Evolutionary conservation across 805 yeast genomes (phyloP).

Genomic region (Jamesozyma piceae): DNA sequence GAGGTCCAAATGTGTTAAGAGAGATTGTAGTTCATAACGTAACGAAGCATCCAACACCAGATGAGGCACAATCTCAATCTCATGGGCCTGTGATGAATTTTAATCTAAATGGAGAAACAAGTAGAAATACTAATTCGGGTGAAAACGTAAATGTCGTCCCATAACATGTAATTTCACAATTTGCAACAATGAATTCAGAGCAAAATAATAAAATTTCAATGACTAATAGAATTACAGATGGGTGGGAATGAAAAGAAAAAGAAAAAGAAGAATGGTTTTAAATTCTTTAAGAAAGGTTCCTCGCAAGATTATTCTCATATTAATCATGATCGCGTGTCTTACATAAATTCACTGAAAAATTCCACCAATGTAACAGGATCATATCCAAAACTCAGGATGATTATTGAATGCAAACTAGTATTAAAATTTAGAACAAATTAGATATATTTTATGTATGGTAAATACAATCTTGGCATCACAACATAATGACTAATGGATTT

Average conservation of each 20-base stretch:
- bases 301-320: no score
- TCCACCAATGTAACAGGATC: no score
- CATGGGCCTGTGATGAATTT: neutral
- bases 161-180: conserved; percentile 3
- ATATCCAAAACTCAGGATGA: no score
- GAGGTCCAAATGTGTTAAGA: conserved; percentile 17
- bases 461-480: no score
- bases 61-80: conserved; percentile 3
- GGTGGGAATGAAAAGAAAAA: conserved; percentile 5
- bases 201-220: conserved; percentile 3
- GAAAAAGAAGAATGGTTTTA: conserved; percentile 26
- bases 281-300: no score
- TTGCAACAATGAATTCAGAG: conserved; percentile 5
- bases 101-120: neutral
- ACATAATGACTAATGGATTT: no score
- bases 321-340: no score
- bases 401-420: no score
- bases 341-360: no score
- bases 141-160: conserved; percentile 8
- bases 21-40: conserved; percentile 18
- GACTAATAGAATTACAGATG: neutral
- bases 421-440: no score
- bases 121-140: neutral
- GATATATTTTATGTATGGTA: no score
- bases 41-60: neutral